Percentiles rank a stretch among this genome's conserved stretches.
These are phyloP conservation scores for Silene latifolia DNA, from an alignment of 148 eudicot species.

Conservation along the genomic window DNA sequence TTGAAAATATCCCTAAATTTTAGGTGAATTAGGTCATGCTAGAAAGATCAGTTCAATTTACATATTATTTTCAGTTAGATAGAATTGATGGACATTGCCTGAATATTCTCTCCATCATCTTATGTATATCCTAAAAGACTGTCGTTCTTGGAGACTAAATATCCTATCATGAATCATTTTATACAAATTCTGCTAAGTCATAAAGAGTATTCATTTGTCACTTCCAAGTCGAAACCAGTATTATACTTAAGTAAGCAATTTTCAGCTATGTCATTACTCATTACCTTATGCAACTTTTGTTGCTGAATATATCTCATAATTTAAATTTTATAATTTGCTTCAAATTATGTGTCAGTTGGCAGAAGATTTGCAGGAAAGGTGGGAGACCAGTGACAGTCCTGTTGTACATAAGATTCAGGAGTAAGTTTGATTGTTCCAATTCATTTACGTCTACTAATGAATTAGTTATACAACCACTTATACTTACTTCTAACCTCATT, in stretches of 20 bases:
- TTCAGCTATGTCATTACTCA: background rate
- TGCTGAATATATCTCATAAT: background rate
- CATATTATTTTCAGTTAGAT: too few relatives aligned
- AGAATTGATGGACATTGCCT: too few relatives aligned
- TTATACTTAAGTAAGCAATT: background rate
- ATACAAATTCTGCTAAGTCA: too few relatives aligned
- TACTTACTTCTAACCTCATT: conserved; percentile 10
- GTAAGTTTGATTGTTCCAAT: conserved; percentile 40
- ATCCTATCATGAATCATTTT: too few relatives aligned
- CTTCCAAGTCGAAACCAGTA: too few relatives aligned
- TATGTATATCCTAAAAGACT: too few relatives aligned
- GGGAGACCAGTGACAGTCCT: conserved; percentile 94
- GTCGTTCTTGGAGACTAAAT: too few relatives aligned
- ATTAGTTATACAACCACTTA: background rate
- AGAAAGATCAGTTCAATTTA: too few relatives aligned
- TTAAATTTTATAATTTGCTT: conserved; percentile 4
- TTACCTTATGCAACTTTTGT: background rate
- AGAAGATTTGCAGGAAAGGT: conserved; percentile 83
- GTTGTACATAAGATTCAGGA: conserved; percentile 88
- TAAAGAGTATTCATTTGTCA: too few relatives aligned
- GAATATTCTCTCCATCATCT: too few relatives aligned
- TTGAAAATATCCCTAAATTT: too few relatives aligned
- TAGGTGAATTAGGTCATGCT: too few relatives aligned
- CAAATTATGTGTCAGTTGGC: conserved; percentile 46
- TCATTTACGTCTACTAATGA: background rate